Percentiles rank a stretch among this genome's conserved stretches.
These are phyloP conservation scores for Diaporthe citri DNA, from an alignment of 2,329 filamentous ascomycete species.

Conservation along the genomic window DNA sequence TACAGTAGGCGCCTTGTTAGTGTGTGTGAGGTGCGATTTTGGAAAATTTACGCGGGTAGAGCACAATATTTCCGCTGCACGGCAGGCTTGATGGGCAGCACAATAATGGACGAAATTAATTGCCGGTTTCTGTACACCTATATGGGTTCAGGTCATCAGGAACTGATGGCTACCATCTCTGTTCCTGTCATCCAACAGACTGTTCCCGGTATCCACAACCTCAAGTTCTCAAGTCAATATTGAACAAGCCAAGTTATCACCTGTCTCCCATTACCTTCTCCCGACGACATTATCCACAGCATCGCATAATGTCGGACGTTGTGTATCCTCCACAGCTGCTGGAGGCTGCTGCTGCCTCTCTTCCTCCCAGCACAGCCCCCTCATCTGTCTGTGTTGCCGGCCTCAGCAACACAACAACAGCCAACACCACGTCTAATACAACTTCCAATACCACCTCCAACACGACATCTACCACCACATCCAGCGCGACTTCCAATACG, in stretches of 20 bases:
- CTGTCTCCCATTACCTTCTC: too few species aligned
- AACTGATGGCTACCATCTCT: neutral
- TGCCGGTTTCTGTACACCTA: neutral
- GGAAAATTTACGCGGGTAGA: neutral
- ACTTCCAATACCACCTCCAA: neutral
- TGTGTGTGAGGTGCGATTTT: neutral
- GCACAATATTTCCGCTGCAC: neutral
- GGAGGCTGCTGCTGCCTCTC: neutral
- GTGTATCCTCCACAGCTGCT: neutral
- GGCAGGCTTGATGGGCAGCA: neutral
- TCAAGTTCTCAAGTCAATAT: neutral
- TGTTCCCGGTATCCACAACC: neutral
- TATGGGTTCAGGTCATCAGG: neutral
- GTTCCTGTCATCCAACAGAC: neutral
- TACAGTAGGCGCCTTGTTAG: too few species aligned
- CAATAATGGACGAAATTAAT: neutral
- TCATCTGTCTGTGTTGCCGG: neutral
- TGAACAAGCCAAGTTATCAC: neutral
- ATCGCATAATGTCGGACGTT: neutral
- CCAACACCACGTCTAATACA: neutral
- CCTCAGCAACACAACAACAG: neutral
- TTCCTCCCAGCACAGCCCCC: neutral
- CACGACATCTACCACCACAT: neutral
- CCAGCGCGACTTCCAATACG: neutral
- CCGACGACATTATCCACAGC: too few species aligned